Evolutionary conservation across 2,329 filamentous ascomycete genomes (phyloP).

Genomic region (Aquanectria penicillioides): DNA sequence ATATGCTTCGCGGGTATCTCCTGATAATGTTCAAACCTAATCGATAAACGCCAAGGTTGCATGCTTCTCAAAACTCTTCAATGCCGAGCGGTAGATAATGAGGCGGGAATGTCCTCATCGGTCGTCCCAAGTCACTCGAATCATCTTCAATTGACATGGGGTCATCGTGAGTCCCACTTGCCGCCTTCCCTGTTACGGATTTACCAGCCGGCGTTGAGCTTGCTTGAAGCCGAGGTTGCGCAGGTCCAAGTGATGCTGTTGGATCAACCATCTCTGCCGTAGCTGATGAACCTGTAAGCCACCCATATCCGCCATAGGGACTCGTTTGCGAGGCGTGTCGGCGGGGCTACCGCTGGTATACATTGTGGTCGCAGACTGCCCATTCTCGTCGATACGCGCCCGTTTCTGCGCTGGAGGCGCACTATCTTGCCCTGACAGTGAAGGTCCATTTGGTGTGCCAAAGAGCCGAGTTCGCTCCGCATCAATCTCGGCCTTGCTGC

Average conservation of each 20-base stretch:
- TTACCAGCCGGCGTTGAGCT: not conserved
- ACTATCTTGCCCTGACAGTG: conserved; percentile 15
- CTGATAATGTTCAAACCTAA: not conserved
- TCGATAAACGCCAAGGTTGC: conserved; percentile 25
- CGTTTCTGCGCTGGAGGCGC: conserved; percentile 36
- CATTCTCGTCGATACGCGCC: conserved; percentile 28
- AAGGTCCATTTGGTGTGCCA: conserved; percentile 23
- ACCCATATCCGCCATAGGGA: conserved; percentile 47
- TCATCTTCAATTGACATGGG: conserved; percentile 43
- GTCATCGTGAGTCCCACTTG: conserved; percentile 35
- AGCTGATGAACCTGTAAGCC: conserved; percentile 47
- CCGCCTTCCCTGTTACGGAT: not conserved
- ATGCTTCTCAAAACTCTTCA: not conserved
- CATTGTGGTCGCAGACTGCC: conserved; percentile 4
- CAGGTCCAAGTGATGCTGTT: conserved; percentile 39
- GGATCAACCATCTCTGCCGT: conserved; percentile 51
- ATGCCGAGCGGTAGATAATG: not conserved
- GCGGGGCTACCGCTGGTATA: conserved; percentile 9
- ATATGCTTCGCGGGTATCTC: no score
- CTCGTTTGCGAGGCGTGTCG: conserved; percentile 38
- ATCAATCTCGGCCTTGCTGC: conserved; percentile 58
- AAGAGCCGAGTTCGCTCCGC: conserved; percentile 53
- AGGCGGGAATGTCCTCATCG: conserved; percentile 44
- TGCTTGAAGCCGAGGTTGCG: conserved; percentile 29
- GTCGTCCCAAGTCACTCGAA: conserved; percentile 26